Percentiles rank a stretch among this genome's conserved stretches.
phyloP scores from a whole-genome alignment of 352 stramenopile genomes.

The Globisporangium okanoganense region DNA sequence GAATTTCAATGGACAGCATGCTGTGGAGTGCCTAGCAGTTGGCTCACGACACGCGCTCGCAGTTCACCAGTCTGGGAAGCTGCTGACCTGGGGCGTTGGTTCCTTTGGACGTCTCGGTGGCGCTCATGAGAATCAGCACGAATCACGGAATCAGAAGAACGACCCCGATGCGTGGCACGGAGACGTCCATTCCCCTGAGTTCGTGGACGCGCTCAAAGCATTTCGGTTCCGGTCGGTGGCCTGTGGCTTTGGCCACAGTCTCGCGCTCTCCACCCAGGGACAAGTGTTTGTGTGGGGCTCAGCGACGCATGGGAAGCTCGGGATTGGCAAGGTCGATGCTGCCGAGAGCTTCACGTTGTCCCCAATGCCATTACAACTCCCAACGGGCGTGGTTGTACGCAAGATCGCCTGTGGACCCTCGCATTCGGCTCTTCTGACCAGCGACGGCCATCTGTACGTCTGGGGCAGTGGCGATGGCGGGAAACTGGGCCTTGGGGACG shows the following conservation, averaged over 20 bases:
- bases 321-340: slow-evolving; percentile 36
- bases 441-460: slow-evolving; percentile 54
- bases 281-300: slow-evolving; percentile 78
- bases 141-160: slow-evolving; percentile 10
- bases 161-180: slow-evolving; percentile 48
- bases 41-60: slow-evolving; percentile 67
- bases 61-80: slow-evolving; percentile 55
- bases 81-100: slow-evolving; percentile 70
- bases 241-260: slow-evolving; percentile 66
- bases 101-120: slow-evolving; percentile 63
- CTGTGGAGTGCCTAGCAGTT: slow-evolving; percentile 50
- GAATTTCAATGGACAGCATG: slow-evolving; percentile 50
- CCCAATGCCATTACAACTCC: slow-evolving; percentile 34
- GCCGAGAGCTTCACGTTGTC: slow-evolving; percentile 65
- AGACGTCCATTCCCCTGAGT: slow-evolving; percentile 43
- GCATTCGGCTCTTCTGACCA: slow-evolving; percentile 65
- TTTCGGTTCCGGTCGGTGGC: slow-evolving; percentile 54
- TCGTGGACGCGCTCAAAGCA: slow-evolving; percentile 32
- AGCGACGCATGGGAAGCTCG: slow-evolving; percentile 67
- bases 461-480: slow-evolving; percentile 74
- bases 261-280: slow-evolving; percentile 57
- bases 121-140: slow-evolving; percentile 10
- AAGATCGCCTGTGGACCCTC: slow-evolving; percentile 77
- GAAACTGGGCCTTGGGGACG: slow-evolving; percentile 67
- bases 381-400: slow-evolving; percentile 29